These are phyloP conservation scores for Penicillium carneum DNA, from an alignment of 2,329 filamentous ascomycete genomes.

Conservation along the genomic window DNA sequence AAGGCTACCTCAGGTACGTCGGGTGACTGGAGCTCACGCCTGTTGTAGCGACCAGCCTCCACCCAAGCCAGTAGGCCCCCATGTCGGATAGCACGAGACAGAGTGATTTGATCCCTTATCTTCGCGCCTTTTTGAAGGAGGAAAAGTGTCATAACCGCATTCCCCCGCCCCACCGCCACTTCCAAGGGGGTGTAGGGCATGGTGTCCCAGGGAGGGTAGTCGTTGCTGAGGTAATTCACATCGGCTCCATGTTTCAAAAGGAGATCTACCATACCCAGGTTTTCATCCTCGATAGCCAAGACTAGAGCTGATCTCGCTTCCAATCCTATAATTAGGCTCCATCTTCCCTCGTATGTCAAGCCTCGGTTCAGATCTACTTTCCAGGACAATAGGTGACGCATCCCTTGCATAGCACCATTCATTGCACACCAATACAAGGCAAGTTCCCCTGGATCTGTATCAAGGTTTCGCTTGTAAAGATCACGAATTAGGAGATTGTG, in stretches of 20 bases:
- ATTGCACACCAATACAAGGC: not conserved
- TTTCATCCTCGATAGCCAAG: not conserved
- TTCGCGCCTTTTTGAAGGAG: no score
- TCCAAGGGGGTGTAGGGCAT: not conserved
- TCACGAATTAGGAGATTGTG: not conserved
- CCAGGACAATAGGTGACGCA: not conserved
- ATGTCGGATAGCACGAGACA: no score
- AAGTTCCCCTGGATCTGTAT: not conserved
- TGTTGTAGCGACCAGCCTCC: no score
- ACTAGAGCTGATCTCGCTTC: not conserved
- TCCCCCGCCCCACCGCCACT: not conserved
- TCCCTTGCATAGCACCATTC: not conserved
- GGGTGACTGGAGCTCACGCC: no score
- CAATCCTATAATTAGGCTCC: not conserved
- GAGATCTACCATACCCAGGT: not conserved
- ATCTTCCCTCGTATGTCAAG: not conserved
- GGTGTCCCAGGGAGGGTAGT: not conserved
- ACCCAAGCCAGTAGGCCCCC: no score
- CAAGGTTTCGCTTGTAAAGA: not conserved
- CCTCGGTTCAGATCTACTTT: not conserved
- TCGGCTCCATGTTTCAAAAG: not conserved
- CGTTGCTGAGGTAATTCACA: not conserved
- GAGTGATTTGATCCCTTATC: no score
- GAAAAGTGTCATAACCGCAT: no score
- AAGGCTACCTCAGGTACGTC: no score